Evolutionary conservation across 305 asterid genomes (phyloP).

Genomic region (Fraxinus greggii): DNA sequence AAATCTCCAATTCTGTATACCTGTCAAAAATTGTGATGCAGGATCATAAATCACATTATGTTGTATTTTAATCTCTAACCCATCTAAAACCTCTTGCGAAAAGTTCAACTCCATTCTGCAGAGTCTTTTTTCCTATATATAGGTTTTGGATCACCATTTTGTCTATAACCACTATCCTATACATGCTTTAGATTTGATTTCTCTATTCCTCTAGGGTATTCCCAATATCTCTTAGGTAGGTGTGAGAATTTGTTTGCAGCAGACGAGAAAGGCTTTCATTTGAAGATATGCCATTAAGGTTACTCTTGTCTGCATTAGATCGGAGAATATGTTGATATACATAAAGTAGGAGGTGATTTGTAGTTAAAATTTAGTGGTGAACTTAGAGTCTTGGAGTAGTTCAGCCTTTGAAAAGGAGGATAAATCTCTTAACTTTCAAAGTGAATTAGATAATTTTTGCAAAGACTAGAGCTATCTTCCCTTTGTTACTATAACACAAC

Average conservation of each 20-base stretch:
- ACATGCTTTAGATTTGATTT: not conserved
- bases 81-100: not conserved
- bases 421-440: not conserved
- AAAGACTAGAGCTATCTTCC: not conserved
- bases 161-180: not conserved
- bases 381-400: not conserved
- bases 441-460: not conserved
- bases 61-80: not conserved
- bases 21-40: not conserved
- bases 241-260: not conserved
- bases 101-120: not conserved
- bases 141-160: not conserved
- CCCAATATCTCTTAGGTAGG: not conserved
- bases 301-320: not conserved
- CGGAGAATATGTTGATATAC: not conserved
- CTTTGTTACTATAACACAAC: not conserved
- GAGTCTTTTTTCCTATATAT: not conserved
- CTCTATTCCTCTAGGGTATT: not conserved
- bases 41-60: not conserved
- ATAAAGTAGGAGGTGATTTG: not conserved
- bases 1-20: slow-evolving; percentile 5
- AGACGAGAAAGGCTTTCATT: not conserved
- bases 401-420: not conserved
- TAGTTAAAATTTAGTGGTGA: not conserved
- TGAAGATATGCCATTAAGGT: not conserved